Percentiles rank a stretch among this genome's conserved stretches.
phyloP scores from a whole-genome alignment of 208 protist species.

The Borovskyia barvae region DNA sequence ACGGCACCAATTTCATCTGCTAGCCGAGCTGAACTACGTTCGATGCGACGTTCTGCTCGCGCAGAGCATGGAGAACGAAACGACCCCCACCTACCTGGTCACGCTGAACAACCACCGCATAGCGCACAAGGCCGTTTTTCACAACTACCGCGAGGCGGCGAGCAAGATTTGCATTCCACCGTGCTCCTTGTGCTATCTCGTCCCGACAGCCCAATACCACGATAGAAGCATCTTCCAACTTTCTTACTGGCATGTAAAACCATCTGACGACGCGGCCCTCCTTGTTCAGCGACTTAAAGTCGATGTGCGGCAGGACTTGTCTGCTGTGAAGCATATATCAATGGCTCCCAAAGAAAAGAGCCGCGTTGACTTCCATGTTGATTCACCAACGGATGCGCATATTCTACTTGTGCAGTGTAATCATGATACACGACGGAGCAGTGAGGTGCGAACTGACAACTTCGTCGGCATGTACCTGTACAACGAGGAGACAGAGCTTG shows the following conservation, averaged over 20 bases:
- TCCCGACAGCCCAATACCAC: slow-evolving; percentile 70
- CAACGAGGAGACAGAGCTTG: slow-evolving; percentile 37
- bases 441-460: slow-evolving; percentile 59
- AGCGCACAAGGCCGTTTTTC: slow-evolving; percentile 60
- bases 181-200: slow-evolving; percentile 65
- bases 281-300: slow-evolving; percentile 40
- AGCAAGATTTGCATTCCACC: slow-evolving; percentile 53
- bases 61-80: slow-evolving; percentile 29
- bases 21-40: slow-evolving; percentile 60
- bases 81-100: slow-evolving; percentile 68
- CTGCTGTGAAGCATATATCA: slow-evolving; percentile 63
- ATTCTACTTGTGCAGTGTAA: slow-evolving; percentile 71
- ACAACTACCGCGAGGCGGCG: slow-evolving; percentile 63
- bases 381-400: slow-evolving; percentile 58
- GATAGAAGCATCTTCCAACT: slow-evolving; percentile 70
- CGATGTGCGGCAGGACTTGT: slow-evolving; percentile 46
- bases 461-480: slow-evolving; percentile 79
- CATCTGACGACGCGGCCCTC: slow-evolving; percentile 31
- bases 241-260: slow-evolving; percentile 61
- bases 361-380: slow-evolving; percentile 71
- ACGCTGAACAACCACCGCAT: slow-evolving; percentile 76
- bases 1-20: slow-evolving; percentile 61
- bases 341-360: slow-evolving; percentile 40
- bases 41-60: slow-evolving; percentile 61
- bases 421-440: slow-evolving; percentile 16